phyloP scores from a whole-genome alignment of 805 yeast species.

The Wickerhamiella occidentalis region DNA sequence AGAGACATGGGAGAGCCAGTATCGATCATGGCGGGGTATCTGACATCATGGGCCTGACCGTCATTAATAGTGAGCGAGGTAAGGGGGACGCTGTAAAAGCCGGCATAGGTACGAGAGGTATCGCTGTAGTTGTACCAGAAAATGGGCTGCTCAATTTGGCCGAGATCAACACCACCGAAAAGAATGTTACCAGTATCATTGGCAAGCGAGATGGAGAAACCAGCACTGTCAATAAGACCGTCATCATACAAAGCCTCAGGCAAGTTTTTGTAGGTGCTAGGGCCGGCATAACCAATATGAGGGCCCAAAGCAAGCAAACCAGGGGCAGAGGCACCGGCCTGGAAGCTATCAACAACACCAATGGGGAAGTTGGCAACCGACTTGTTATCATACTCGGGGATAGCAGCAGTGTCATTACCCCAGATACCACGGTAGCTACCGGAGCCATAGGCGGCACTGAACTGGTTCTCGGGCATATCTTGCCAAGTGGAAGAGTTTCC shows the following conservation, averaged over 20 bases:
- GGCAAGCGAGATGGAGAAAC: constrained; percentile 20
- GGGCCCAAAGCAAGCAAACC: constrained; percentile 24
- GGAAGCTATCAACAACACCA: constrained; percentile 24
- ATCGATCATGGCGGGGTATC: constrained; percentile 22
- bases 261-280: constrained; percentile 17
- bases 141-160: constrained; percentile 22
- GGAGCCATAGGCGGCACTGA: constrained; percentile 32
- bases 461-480: constrained; percentile 23
- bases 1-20: constrained; percentile 27
- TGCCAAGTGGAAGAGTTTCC: constrained; percentile 26
- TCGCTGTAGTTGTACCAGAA: constrained; percentile 19
- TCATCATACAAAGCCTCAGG: constrained; percentile 21
- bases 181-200: constrained; percentile 23
- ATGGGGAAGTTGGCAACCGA: constrained; percentile 21
- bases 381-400: constrained; percentile 18
- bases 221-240: constrained; percentile 20
- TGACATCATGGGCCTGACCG: constrained; percentile 17
- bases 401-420: constrained; percentile 23
- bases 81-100: constrained; percentile 18
- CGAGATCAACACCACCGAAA: constrained; percentile 26
- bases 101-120: constrained; percentile 8
- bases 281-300: constrained; percentile 21
- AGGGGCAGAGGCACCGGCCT: constrained; percentile 21
- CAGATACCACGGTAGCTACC: constrained; percentile 27
- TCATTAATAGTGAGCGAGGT: constrained; percentile 18